Base-by-base conservation (phyloP, 2,329 filamentous ascomycete genomes). In the Fusarium praegraminearum region DNA sequence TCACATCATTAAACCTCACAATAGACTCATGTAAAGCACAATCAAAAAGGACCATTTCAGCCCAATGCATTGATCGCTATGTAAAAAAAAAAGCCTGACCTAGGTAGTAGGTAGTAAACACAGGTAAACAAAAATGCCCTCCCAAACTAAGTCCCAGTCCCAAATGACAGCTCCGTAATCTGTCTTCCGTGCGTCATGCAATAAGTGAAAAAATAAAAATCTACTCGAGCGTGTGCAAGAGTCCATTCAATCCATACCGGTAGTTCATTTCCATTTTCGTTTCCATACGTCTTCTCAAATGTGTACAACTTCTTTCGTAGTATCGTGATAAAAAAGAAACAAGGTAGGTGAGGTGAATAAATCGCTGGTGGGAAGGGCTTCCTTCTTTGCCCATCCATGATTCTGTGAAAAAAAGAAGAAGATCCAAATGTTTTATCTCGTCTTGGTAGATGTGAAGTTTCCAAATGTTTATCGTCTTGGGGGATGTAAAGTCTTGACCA, bases 171-270 rank as follows among this genome's bases (percentile, higher is more conserved):
- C 66, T 70, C 62, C 66, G 53, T 67, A 50, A 49, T 65, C 62
- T 67, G 61, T 56, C 60, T 44, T 69, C 55, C 67, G 64, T 70
- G 62, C 57, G 49, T 67, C 62, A 67, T 69, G 62, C 67, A 67
- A 56, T 67, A 53, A 59, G 36, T 13, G 16, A 28, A 32, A 36
- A 28, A 43, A 40, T n/a, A 30, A 36, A 60, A 32, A 24, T 40
- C 52, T 53, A 43, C 60, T 63, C 60, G n/a, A 63, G 60, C 60
- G 58, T 20, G 49, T 63, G 60, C 60, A 63, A 56, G 60, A 63
- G 60, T 52, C 32, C 45, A 54, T 62, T 18, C 32, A 35, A 13
- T 49, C 47, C 47, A 20, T 36, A 18, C 35, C 46, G 7, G 28
- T 50, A 13, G 12, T 24, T 49, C 15, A 12, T 33, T 49, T 49